phyloP scores from a whole-genome alignment of 176 grass and related monocot species.

The Avena eriantha region DNA sequence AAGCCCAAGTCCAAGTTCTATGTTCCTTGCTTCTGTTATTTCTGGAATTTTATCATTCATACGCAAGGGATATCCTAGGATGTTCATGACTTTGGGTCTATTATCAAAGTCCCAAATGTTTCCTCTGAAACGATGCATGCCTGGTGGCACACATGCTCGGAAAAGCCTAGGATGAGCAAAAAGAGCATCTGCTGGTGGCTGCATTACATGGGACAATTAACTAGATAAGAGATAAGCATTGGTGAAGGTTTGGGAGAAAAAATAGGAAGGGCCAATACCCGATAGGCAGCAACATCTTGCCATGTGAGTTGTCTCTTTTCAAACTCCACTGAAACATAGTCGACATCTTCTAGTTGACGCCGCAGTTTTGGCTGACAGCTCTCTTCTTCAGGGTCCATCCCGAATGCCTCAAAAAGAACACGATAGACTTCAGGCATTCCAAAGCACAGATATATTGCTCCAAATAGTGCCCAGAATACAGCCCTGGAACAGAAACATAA shows the following conservation, averaged over 20 bases:
- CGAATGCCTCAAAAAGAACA: constrained; percentile 95
- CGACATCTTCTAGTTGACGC: constrained; percentile 94
- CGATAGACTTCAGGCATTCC: constrained; percentile 99
- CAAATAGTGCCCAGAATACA: constrained; percentile 99
- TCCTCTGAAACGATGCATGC: constrained; percentile 95
- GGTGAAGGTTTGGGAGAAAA: not conserved
- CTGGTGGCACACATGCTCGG: constrained; percentile 94
- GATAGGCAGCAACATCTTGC: constrained; percentile 92
- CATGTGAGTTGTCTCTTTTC: constrained; percentile 78
- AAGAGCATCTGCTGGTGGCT: constrained; percentile 94
- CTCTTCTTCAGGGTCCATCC: constrained; percentile 93
- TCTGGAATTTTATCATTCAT: constrained; percentile 89
- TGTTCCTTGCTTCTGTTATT: constrained; percentile 97
- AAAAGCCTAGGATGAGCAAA: constrained; percentile 98
- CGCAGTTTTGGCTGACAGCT: constrained; percentile 90
- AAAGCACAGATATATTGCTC: constrained; percentile 99
- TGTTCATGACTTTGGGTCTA: constrained; percentile 77
- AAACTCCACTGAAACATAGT: constrained; percentile 98
- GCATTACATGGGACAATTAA: constrained; percentile 36
- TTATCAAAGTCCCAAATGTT: constrained; percentile 98
- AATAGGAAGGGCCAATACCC: constrained; percentile 54
- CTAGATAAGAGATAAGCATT: constrained; percentile 24
- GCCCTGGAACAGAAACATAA: constrained; percentile 56
- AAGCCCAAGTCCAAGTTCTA: constrained; percentile 98
- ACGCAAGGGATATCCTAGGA: constrained; percentile 79